Base-by-base conservation (phyloP, 2,329 filamentous ascomycete species). In the Lasiodiplodia theobromae region DNA sequence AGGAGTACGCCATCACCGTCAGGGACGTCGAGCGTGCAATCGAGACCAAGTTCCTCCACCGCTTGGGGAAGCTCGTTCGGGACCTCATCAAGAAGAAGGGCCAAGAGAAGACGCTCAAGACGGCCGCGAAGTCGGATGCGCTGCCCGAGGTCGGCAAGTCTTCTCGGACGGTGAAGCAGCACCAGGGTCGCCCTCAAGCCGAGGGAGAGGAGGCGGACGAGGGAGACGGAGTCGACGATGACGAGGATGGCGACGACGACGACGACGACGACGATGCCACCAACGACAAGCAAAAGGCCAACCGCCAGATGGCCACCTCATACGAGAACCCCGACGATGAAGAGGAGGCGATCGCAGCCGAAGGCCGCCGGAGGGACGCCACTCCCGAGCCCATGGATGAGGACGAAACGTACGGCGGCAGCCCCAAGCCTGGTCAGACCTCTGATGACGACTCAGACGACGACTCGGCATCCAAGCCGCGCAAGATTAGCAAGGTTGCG, bases 291-390 rank as follows among this genome's bases (percentile, higher is more conserved):
- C 86, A 89, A 75, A 88, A 87, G 74, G 88, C 89, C 56, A 96
- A 97, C 77, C 90, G 92, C 51, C 85, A 87, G 65, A 92, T 97
- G 79, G 92, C 91, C 37, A 90, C 95, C 2, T 96, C 93, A 16
- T 98, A 97, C 73, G 95, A 93, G 49, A 92, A 91, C 40, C 96
- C 97, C 57, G 96, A 98, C 76, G 94, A 97, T 5, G 95, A 95
- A 4, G 96, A 98, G 75, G 88, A 93, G 72, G 89, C 87, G 44
- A 89, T 96, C 67, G 89, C 91, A 73, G 83, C 84, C 65, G 85
- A 87, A 68, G 86, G 91, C 75, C 86, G 88, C 68, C 49, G 34
- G 8, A 84, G 83, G 38, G 88, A 90, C 64, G 85, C 84, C 2
- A 84, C 85, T 2, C 80, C 83, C 25, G 88, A 88, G 23, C 86